Base-by-base conservation (phyloP, 2,329 filamentous ascomycete genomes). In the Xylariales sp. region DNA sequence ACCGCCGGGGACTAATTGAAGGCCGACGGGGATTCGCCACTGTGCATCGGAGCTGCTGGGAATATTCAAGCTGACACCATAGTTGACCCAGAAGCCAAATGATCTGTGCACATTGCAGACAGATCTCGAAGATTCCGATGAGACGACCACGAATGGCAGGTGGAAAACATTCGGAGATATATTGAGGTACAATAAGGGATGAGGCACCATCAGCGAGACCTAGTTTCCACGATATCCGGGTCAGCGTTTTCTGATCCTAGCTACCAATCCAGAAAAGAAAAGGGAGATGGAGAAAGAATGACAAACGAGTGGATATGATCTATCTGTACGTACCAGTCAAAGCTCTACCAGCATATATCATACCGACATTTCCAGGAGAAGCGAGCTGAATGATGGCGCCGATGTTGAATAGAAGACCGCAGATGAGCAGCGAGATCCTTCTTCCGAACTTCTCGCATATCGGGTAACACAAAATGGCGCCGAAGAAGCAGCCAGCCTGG, bases 401-500 rank as follows among this genome's bases (percentile, higher is more conserved):
- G 29, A 46, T 39, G 23, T 40, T 46, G 45, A 66, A 69, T 23
- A 64, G 50, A 4, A 57, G 40, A 5, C 55, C 55, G n/a, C 60
- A 61, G 21, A 62, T 42, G 28, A 66, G 59, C 33, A 69, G 56
- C 5, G 61, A 59, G 30, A 52, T 57, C 40, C 59, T 63, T n/a
- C 67, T 57, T n/a, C 66, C 66, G 38, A 62, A 57, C 33, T 52
- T 58, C 31, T 69, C 64, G 4, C 57, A 60, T 21, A 69, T 54
- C 8, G 59, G 60, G 40, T 61, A 66, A 14, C 41, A 71, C 38
- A 73, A 64, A 35, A 78, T 61, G 3, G 76, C 67, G 14, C 78
- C 78, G 44, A 82, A 81, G 58, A 83, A 81, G 23, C 76, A 77
- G 33, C 78, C 77, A 10, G 76, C 78, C 53, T 81, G 78, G 25